Percentiles rank a stretch among this genome's conserved stretches.
These are phyloP conservation scores for Erodium maritimum DNA, from an alignment of 345 rosid genomes.

Conservation along the genomic window DNA sequence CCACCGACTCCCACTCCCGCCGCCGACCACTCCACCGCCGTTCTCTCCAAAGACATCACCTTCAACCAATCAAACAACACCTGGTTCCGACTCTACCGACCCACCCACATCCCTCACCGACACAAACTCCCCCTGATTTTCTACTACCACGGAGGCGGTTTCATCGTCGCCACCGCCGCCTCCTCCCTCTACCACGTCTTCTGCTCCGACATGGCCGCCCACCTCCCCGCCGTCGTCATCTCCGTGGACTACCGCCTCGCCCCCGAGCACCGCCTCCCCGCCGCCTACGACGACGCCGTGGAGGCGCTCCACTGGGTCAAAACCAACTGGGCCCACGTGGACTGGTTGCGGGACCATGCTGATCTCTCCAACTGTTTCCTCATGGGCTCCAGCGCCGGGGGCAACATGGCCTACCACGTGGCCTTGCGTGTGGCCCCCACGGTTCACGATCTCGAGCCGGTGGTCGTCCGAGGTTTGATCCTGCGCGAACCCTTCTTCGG, in stretches of 20 bases:
- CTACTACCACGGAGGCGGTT: conserved; percentile 57
- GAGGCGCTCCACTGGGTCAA: conserved; percentile 35
- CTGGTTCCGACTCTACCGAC: conserved; percentile 29
- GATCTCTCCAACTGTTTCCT: conserved; percentile 29
- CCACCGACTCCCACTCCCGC: conserved; percentile 15
- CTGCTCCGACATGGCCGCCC: conserved; percentile 20
- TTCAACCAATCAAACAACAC: conserved; percentile 19
- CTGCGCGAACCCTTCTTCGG: conserved; percentile 54
- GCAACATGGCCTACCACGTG: conserved; percentile 37
- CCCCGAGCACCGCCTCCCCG: conserved; percentile 63
- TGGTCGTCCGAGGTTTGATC: conserved; percentile 50
- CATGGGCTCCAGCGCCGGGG: conserved; percentile 55
- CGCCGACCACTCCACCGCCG: background rate
- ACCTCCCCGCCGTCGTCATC: conserved; percentile 25
- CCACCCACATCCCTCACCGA: conserved; percentile 1
- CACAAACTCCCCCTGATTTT: conserved; percentile 45
- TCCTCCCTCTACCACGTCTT: conserved; percentile 10
- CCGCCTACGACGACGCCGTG: conserved; percentile 48
- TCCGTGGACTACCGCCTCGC: conserved; percentile 47
- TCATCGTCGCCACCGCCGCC: conserved; percentile 28
- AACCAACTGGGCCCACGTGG: conserved; percentile 10
- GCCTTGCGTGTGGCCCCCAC: conserved; percentile 18
- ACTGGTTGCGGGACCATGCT: conserved; percentile 28
- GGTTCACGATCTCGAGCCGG: conserved; percentile 17
- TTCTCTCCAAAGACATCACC: conserved; percentile 26